These are phyloP conservation scores for Xylaria sp. DNA, from an alignment of 495 filamentous ascomycete genomes.

Conservation along the genomic window DNA sequence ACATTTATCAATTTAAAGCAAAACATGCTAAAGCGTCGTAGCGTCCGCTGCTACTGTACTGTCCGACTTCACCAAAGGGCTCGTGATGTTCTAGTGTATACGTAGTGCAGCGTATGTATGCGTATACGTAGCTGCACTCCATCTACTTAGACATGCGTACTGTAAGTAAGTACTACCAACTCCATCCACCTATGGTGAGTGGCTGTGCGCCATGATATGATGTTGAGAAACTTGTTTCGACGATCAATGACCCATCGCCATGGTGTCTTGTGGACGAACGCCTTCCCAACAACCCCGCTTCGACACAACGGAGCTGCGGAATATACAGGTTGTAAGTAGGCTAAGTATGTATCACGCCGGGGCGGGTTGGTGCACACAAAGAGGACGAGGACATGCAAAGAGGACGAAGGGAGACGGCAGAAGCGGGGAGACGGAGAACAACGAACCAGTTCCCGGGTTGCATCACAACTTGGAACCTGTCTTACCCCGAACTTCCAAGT, in stretches of 20 bases:
- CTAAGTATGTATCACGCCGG: not conserved
- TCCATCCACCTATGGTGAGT: too few relatives aligned
- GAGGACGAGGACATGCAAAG: not conserved
- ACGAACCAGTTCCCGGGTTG: conserved; percentile 8
- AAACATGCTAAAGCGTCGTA: conserved; percentile 5
- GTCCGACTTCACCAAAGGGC: not conserved
- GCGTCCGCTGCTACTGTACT: not conserved
- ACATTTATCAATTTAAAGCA: conserved; percentile 23
- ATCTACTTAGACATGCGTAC: too few relatives aligned
- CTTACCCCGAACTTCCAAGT: not conserved
- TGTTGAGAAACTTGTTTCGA: conserved; percentile 2
- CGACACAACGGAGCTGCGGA: not conserved
- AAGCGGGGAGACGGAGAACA: not conserved
- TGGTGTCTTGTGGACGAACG: not conserved
- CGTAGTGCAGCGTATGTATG: not conserved
- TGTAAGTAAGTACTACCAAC: too few relatives aligned
- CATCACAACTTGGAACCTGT: not conserved
- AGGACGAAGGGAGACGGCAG: not conserved
- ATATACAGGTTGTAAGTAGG: not conserved
- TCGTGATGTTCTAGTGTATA: not conserved
- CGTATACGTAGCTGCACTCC: not conserved
- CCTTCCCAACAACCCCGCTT: not conserved
- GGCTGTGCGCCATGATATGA: not conserved
- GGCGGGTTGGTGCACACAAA: not conserved
- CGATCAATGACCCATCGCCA: not conserved